Conservation (phyloP, 306 rosid species). For the Aeschynomene evenia region DNA sequence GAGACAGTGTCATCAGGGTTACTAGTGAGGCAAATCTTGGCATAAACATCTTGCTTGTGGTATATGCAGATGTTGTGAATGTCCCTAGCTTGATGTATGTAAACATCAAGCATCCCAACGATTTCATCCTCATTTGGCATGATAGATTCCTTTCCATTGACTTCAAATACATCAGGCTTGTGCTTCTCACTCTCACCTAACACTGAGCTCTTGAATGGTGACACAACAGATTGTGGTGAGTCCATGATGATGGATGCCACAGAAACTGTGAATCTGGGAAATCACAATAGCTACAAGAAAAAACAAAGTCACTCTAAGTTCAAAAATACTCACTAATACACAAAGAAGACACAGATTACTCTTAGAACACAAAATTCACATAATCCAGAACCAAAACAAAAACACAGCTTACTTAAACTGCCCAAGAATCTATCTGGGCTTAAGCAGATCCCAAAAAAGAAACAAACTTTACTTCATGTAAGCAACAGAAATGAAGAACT, state of each 20-base stretch:
- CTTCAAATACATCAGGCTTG: constrained; percentile 45
- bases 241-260: constrained; percentile 49
- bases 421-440: constrained; percentile 8
- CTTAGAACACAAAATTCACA: constrained; percentile 14
- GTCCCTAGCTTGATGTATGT: constrained; percentile 87
- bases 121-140: constrained; percentile 46
- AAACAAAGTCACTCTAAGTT: constrained; percentile 20
- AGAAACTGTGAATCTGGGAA: constrained; percentile 41
- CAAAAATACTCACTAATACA: constrained; percentile 22
- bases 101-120: constrained; percentile 74
- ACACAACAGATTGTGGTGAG: constrained; percentile 93
- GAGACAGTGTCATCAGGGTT: constrained; percentile 62
- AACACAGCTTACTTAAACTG: constrained; percentile 3
- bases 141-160: constrained; percentile 52
- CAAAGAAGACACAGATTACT: constrained; percentile 6
- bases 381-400: not conserved
- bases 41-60: constrained; percentile 99
- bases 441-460: constrained; percentile 29
- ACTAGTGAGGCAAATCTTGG: constrained; percentile 70
- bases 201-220: constrained; percentile 63
- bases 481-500: constrained; percentile 11
- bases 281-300: constrained; percentile 29
- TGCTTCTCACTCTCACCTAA: constrained; percentile 58
- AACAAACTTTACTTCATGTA: constrained; percentile 12
- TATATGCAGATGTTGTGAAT: constrained; percentile 96